Evolutionary conservation across 2,329 filamentous ascomycete species (phyloP).

Genomic region (Penicillium paneum): DNA sequence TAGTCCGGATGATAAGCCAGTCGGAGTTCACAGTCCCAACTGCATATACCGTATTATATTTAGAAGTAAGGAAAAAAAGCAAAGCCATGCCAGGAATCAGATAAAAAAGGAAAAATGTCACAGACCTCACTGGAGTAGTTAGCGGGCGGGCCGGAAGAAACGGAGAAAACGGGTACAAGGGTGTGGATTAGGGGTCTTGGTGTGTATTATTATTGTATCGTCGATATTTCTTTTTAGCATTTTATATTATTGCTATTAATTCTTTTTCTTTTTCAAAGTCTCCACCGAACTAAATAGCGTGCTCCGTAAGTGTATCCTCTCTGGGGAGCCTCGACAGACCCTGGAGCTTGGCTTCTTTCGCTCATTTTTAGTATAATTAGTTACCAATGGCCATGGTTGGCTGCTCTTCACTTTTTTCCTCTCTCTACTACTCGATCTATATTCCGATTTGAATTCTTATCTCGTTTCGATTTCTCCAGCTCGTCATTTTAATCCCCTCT

Average conservation of each 20-base stretch:
- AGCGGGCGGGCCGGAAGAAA: conserved; percentile 22
- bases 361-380: conserved; percentile 20
- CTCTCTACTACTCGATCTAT: conserved; percentile 1
- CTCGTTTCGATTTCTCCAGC: not conserved
- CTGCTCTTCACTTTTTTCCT: conserved; percentile 1
- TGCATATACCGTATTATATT: not conserved
- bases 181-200: conserved; percentile 20
- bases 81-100: not conserved
- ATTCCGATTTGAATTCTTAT: conserved; percentile 1
- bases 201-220: not conserved
- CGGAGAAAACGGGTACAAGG: conserved; percentile 25
- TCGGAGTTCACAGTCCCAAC: conserved; percentile 4
- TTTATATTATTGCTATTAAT: not conserved
- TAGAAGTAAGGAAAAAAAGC: not conserved
- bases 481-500: not conserved
- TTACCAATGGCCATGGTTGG: conserved; percentile 12
- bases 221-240: not conserved
- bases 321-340: conserved; percentile 20
- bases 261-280: not conserved
- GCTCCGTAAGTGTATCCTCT: conserved; percentile 14
- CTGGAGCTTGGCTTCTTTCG: conserved; percentile 25
- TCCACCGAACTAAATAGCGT: conserved; percentile 19
- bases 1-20: conserved; percentile 19
- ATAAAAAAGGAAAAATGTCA: not conserved
- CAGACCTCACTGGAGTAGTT: conserved; percentile 15